Evolutionary conservation across 768 basidiomycete genomes (phyloP).

Genomic region (Russula lepida): DNA sequence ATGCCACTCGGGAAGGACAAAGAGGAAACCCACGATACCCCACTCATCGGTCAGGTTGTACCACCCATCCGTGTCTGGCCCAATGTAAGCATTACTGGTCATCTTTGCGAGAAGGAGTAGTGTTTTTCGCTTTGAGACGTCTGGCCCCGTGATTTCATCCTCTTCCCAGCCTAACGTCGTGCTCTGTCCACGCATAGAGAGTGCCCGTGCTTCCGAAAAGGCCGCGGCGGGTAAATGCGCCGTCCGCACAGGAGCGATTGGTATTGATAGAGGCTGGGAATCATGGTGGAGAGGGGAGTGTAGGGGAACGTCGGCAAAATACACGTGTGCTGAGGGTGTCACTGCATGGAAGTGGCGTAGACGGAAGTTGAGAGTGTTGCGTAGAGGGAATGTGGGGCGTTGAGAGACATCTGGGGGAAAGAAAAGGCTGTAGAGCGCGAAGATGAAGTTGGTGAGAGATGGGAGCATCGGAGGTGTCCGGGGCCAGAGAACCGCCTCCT

Average conservation of each 20-base stretch:
- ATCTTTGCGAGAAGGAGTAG: slow-evolving; percentile 80
- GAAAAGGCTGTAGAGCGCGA: background rate
- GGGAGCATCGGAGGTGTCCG: background rate
- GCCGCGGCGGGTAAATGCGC: slow-evolving; percentile 37
- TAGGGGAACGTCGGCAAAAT: slow-evolving; percentile 44
- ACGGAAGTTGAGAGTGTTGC: slow-evolving; percentile 34
- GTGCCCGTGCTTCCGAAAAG: slow-evolving; percentile 30
- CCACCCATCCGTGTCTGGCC: slow-evolving; percentile 49
- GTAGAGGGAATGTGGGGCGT: background rate
- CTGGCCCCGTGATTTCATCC: slow-evolving; percentile 56
- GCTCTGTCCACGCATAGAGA: slow-evolving; percentile 35
- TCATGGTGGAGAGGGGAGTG: slow-evolving; percentile 14
- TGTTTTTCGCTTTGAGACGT: slow-evolving; percentile 63
- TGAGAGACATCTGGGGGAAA: background rate
- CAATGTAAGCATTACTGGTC: slow-evolving; percentile 75
- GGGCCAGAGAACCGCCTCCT: too few species aligned
- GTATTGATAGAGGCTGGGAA: slow-evolving; percentile 33
- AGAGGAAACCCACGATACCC: slow-evolving; percentile 40
- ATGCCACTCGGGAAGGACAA: background rate
- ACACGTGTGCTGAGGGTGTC: slow-evolving; percentile 34
- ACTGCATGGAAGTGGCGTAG: slow-evolving; percentile 57
- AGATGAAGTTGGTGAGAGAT: background rate
- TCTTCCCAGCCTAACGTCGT: slow-evolving; percentile 52
- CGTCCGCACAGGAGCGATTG: slow-evolving; percentile 33
- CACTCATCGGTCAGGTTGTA: slow-evolving; percentile 58